Base-by-base conservation (phyloP, 371 early-diverging fungal genomes). In the Conidiobolus incongruus region DNA sequence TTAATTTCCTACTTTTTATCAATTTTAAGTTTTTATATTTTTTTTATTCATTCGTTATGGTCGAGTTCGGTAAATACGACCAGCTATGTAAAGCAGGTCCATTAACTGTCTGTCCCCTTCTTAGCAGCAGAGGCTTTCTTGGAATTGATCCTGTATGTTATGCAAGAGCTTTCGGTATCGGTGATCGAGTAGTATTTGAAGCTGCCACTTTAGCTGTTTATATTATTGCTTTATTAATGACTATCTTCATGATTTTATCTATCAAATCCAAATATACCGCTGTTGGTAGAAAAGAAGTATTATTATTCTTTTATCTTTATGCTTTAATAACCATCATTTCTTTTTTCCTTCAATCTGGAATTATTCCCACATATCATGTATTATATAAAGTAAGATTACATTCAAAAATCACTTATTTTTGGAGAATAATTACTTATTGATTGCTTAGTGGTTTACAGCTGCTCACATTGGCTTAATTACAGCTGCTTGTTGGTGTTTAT, bases 251-350 rank as follows among this genome's bases (percentile, higher is more conserved):
- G 94, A 88, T 95, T 55, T 81, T 77, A 54, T 91, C 93, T 56
- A 81, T 95, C 55, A 78, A 81, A 52, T 75, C 81, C 22, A 95
- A 95, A 66, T 92, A 89, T 62, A 95, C 93, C 8, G 96, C 96
- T 21, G 89, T 95, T 35, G 94, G 93, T 77, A 81, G 96, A 36
- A 89, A 89, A 67, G 96, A 93, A 63, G 90, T 93, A 52, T 81
- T 88, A 45, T 73, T 89, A 75, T 89, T 93, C 68, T 93, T 93
- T 56, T 95, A 93, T 56, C 60, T 90, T 50, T 95, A 92, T 61
- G 77, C 82, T 59, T 49, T 80, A 30, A 70, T 77, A 47, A 75
- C 71, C 13, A 60, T 89, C 38, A 61, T 91, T 43, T 93, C 93
- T 49, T 70, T 93, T 62, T 51, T 93, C 26, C 65, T 86, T 35